These are phyloP conservation scores for Macadamia integrifolia DNA, from an alignment of 164 flowering plant species.

Conservation along the genomic window DNA sequence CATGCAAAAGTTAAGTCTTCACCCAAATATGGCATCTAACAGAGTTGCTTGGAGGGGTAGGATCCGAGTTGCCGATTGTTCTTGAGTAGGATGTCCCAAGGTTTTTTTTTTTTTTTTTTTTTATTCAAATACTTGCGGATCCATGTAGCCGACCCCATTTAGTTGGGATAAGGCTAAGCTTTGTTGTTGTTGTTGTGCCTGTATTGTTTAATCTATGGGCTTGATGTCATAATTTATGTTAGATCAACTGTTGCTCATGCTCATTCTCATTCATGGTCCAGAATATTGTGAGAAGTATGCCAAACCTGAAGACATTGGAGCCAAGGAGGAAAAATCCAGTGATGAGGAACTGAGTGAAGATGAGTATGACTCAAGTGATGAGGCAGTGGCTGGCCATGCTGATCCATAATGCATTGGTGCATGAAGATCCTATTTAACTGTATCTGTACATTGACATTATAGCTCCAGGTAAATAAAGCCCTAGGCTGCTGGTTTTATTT, in stretches of 20 bases:
- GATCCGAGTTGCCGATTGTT: too few relatives aligned
- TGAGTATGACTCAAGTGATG: slow-evolving; percentile 51
- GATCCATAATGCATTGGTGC: slow-evolving; percentile 28
- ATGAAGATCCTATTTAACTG: neutral
- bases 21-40: too few relatives aligned
- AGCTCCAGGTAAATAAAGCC: slow-evolving; percentile 10
- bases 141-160: too few relatives aligned
- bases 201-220: neutral
- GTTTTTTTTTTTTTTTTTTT: too few relatives aligned
- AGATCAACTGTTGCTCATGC: neutral
- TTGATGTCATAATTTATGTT: neutral
- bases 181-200: too few relatives aligned
- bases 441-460: slow-evolving; percentile 33
- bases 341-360: slow-evolving; percentile 62
- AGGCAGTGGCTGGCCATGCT: slow-evolving; percentile 36
- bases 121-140: too few relatives aligned
- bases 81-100: too few relatives aligned
- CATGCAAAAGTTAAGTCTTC: too few relatives aligned
- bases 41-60: too few relatives aligned
- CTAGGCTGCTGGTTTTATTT: slow-evolving; percentile 2
- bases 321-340: slow-evolving; percentile 39
- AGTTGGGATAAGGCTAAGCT: too few relatives aligned
- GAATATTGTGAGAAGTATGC: slow-evolving; percentile 67
- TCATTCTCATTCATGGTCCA: slow-evolving; percentile 13
- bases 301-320: slow-evolving; percentile 51